phyloP scores from a whole-genome alignment of 257 asterid genomes.

The Ilex aquifolium region DNA sequence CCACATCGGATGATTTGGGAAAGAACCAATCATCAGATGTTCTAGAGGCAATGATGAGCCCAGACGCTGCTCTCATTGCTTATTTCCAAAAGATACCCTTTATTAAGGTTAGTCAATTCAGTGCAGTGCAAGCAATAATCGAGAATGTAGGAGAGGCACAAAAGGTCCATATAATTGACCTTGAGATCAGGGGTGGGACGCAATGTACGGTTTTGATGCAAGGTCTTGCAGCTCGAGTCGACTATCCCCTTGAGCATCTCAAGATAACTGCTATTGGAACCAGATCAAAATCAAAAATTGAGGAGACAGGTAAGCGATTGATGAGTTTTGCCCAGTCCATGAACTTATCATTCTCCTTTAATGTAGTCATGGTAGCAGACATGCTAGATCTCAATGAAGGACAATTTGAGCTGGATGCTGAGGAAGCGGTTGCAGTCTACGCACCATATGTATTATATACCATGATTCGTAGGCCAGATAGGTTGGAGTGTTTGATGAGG shows the following conservation, averaged over 20 bases:
- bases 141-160: conserved; percentile 29
- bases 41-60: conserved; percentile 9
- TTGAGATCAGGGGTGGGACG: conserved; percentile 25
- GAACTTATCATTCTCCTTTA: conserved; percentile 19
- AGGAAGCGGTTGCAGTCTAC: conserved; percentile 32
- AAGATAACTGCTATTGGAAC: conserved; percentile 40
- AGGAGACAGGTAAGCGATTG: conserved; percentile 28
- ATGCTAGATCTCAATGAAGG: conserved; percentile 24
- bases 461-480: conserved; percentile 21
- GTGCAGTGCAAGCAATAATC: conserved; percentile 35
- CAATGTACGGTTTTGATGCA: conserved; percentile 39
- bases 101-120: conserved; percentile 21
- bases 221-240: conserved; percentile 18
- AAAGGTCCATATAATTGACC: conserved; percentile 34
- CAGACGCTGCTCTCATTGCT: conserved; percentile 3
- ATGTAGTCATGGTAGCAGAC: conserved; percentile 15
- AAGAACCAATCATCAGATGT: conserved; percentile 8
- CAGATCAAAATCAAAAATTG: conserved; percentile 10
- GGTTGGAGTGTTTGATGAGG: conserved; percentile 15
- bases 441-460: conserved; percentile 14
- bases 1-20: not conserved
- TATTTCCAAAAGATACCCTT: conserved; percentile 20
- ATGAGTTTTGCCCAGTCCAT: conserved; percentile 28
- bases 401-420: conserved; percentile 20
- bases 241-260: conserved; percentile 25